A percentile compares a stretch with the other conserved stretches of the same genome.
These are phyloP conservation scores for Gracilaria vermiculophylla DNA, from an alignment of 23 red algal species.

Conservation along the genomic window DNA sequence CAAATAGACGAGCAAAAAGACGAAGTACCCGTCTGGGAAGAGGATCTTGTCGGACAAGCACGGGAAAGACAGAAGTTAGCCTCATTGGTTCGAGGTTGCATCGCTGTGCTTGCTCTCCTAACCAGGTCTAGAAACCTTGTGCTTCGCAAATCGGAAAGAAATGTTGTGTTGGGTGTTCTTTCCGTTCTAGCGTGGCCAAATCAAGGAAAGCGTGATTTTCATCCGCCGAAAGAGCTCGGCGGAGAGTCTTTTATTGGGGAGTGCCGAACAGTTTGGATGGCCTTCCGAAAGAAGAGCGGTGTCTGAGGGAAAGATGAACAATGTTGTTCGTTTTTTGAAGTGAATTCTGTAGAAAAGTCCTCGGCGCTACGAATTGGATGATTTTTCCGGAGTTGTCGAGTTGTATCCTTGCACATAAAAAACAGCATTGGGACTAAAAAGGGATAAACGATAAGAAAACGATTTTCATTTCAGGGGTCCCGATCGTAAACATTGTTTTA, in stretches of 20 bases:
- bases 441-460: too few species aligned
- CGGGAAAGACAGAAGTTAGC: slow-evolving; percentile 11
- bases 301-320: background rate
- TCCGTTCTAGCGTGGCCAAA: background rate
- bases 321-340: too few species aligned
- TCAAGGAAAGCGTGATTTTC: background rate
- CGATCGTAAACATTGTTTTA: too few species aligned
- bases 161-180: slow-evolving; percentile 1
- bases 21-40: background rate
- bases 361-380: too few species aligned
- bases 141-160: slow-evolving; percentile 25
- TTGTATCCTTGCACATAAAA: too few species aligned
- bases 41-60: background rate
- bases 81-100: background rate
- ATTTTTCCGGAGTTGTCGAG: too few species aligned
- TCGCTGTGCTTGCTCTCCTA: background rate
- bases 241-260: background rate
- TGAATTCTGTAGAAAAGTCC: too few species aligned
- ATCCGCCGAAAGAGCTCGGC: slow-evolving; percentile 2
- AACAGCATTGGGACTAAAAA: too few species aligned
- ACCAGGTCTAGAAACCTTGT: background rate
- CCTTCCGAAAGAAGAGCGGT: background rate
- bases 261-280: slow-evolving; percentile 19
- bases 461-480: too few species aligned
- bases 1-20: background rate